Percentiles rank a stretch among this genome's conserved stretches.
Conservation (phyloP, 805 yeast species). For the Candida xiaguanensis region DNA sequence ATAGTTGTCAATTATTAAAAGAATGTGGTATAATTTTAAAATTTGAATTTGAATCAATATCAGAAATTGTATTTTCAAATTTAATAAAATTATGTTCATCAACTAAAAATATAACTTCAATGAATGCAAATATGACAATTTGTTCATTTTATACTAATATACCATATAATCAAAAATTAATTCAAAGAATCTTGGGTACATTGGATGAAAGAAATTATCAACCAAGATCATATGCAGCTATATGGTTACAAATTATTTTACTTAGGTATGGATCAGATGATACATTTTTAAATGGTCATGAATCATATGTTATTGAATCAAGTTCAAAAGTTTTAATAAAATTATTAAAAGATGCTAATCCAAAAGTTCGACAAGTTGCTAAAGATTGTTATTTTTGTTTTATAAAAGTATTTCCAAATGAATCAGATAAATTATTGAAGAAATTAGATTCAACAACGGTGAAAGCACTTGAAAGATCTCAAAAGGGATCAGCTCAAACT, state of each 20-base stretch:
- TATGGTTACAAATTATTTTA: constrained; percentile 64
- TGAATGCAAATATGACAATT: constrained; percentile 51
- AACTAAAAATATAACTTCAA: constrained; percentile 62
- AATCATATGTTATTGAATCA: constrained; percentile 29
- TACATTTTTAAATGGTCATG: constrained; percentile 25
- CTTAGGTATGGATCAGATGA: constrained; percentile 44
- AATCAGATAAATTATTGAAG: constrained; percentile 40
- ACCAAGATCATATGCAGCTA: constrained; percentile 66
- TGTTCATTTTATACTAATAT: constrained; percentile 54
- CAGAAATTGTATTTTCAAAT: constrained; percentile 47
- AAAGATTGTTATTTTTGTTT: constrained; percentile 73
- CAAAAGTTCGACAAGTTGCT: constrained; percentile 72
- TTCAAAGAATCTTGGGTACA: constrained; percentile 48
- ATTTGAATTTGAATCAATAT: constrained; percentile 39
- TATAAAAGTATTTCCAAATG: constrained; percentile 48
- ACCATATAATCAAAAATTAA: constrained; percentile 48
- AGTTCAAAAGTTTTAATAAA: constrained; percentile 51
- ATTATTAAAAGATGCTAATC: constrained; percentile 76
- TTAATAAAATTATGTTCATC: constrained; percentile 54
- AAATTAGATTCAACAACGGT: constrained; percentile 44
- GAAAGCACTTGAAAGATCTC: constrained; percentile 58
- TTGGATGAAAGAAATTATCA: constrained; percentile 67
- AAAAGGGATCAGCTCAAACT: constrained; percentile 16
- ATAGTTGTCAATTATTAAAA: constrained; percentile 73
- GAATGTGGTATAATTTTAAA: constrained; percentile 52